Conservation (phyloP, 1,139 yeast genomes). For the Zygosaccharomyces sapae region DNA sequence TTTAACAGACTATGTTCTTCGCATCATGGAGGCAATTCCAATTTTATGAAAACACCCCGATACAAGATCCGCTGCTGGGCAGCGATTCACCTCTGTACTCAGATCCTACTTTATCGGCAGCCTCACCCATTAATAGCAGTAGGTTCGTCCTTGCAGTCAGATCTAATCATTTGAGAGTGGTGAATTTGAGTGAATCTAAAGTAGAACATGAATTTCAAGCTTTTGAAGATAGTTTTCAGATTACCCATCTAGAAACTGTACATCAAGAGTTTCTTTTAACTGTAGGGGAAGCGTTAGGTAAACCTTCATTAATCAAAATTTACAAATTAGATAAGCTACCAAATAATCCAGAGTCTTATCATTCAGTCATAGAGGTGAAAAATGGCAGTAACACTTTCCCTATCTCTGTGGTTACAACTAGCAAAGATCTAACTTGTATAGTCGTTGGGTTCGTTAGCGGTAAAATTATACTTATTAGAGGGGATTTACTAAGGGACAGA, state of each 20-base stretch:
- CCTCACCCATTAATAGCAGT: slow-evolving; percentile 48
- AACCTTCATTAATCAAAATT: slow-evolving; percentile 60
- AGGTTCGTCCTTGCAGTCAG: slow-evolving; percentile 58
- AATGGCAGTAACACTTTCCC: slow-evolving; percentile 67
- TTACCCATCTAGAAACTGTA: slow-evolving; percentile 52
- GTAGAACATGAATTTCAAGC: slow-evolving; percentile 53
- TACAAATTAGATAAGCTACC: slow-evolving; percentile 63
- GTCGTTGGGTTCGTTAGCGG: slow-evolving; percentile 91
- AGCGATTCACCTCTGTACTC: slow-evolving; percentile 65
- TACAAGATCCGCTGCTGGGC: slow-evolving; percentile 75
- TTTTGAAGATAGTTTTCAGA: slow-evolving; percentile 59
- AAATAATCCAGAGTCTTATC: slow-evolving; percentile 39
- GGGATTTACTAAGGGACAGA: slow-evolving; percentile 81
- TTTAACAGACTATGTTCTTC: slow-evolving; percentile 37
- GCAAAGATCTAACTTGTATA: slow-evolving; percentile 56
- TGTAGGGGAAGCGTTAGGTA: slow-evolving; percentile 69
- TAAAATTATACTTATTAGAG: slow-evolving; percentile 72
- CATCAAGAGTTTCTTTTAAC: slow-evolving; percentile 55
- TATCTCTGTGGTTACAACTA: slow-evolving; percentile 58
- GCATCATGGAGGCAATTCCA: slow-evolving; percentile 82
- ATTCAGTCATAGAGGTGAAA: slow-evolving; percentile 42
- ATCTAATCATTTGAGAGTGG: slow-evolving; percentile 53
- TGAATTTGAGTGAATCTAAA: slow-evolving; percentile 46
- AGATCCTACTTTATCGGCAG: slow-evolving; percentile 65
- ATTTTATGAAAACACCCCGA: slow-evolving; percentile 78